Base-by-base conservation (phyloP, 306 rosid genomes). In the Cicer cuneatum region DNA sequence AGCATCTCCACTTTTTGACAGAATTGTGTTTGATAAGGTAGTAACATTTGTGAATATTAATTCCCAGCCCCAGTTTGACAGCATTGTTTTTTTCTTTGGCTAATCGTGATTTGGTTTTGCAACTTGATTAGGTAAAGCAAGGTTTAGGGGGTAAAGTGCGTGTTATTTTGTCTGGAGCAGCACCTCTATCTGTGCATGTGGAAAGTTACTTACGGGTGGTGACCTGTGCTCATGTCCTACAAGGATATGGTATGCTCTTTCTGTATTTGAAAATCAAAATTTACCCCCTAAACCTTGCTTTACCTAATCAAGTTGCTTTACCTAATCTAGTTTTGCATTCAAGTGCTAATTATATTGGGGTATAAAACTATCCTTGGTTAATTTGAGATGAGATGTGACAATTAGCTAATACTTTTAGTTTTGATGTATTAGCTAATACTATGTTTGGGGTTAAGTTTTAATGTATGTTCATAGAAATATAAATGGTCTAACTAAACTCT, bases 101-200 rank as follows among this genome's bases (percentile, higher is more conserved):
- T 90, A 77, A 66, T 52, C 73, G 24, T 69, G 18, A 48, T 24
- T 24, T 66, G 65, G 62, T 80, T 70, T 76, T 76, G 60, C 68
- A 58, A 73, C 35, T 13, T 85, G 53, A 78, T 76, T 81, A 94
- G 99, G 89, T 94, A 48, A 94, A 91, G 82, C 84, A 87, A 85
- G 96, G 96, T n/a, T 86, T 94, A 78, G 99, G 99, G 38, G 96
- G 99, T 70, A 86, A 78, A 1, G 96, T 94, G 21, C 90, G 99
- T 46, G 84, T 94, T 67, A 94, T 94, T 83, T 77, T 94, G 62
- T 94, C 99, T 71, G 99, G 96, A 76, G 99, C 93, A 73, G 99
- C 99, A 66, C 99, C 99, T 72, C 90, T 94, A 10, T 82, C 97
- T 45, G 9, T 82, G 33, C 95, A 94, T 56, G 96, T 92, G 39